Conservation (phyloP, 176 grass and related monocot genomes). For the Sorghum bicolor region DNA sequence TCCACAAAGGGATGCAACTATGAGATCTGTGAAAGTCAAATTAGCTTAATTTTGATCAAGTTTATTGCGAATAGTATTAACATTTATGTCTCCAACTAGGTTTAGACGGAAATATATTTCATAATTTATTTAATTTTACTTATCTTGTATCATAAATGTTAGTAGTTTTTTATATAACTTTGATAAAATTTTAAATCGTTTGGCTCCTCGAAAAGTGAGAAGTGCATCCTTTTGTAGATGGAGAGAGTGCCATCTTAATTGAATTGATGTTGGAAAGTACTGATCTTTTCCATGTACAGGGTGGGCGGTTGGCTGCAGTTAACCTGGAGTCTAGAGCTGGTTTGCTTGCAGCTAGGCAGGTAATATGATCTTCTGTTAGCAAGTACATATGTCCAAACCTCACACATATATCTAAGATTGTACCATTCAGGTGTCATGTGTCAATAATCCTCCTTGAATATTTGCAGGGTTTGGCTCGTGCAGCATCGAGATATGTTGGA, state of each 20-base stretch:
- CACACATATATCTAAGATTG: background rate
- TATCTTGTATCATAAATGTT: background rate
- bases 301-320: conserved; percentile 70
- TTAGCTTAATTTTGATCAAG: background rate
- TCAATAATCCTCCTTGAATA: conserved; percentile 22
- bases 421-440: background rate
- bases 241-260: background rate
- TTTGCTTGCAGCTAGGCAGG: conserved; percentile 85
- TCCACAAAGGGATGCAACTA: background rate
- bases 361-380: conserved; percentile 35
- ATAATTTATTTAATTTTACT: background rate
- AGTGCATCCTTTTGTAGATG: background rate
- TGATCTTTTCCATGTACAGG: conserved; percentile 43
- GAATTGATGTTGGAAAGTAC: background rate
- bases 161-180: background rate
- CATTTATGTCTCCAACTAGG: background rate
- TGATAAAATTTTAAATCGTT: background rate
- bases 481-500: conserved; percentile 70
- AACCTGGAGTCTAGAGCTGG: conserved; percentile 80
- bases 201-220: background rate
- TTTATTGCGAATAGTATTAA: background rate
- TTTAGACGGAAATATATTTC: background rate
- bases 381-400: background rate
- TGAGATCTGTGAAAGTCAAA: background rate
- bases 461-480: conserved; percentile 72